Base-by-base conservation (phyloP, 805 yeast genomes). In the Suhomyces kilbournensis region DNA sequence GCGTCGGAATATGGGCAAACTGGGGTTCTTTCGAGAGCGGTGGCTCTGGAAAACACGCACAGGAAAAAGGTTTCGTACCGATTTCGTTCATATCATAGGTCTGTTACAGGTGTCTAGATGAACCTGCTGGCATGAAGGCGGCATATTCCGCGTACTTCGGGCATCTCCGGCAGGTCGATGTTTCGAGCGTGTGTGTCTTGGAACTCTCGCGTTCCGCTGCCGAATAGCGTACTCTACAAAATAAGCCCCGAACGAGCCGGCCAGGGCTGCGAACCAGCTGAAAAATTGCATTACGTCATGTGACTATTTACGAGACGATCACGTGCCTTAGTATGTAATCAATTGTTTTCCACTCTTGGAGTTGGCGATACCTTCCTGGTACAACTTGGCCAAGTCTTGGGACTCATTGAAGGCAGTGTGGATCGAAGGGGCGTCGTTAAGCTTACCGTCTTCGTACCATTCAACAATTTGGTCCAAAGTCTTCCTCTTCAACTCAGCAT, bases 391-490 rank as follows among this genome's bases (percentile, higher is more conserved):
- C 62, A 74, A 69, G 17, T 54, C 57, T 14, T 60, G 61, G 30
- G 46, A 59, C 12, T 54, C 61, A 14, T 49, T 53, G 49, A 57
- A 70, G 47, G 57, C 50, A 30, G 65, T 64, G 51, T 67, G 69
- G 28, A 59, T 48, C 3, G 75, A 66, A n/a, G 75, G 72, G 3
- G 78, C 72, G 52, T 67, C 78, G 4, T 57, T 50, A 53, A 75
- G 67, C 46, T 68, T 57, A 4, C 71, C 77, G n/a, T 64, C 60
- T 56, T 75, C 75, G 57, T 75, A 75, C 78, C 77, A 75, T 42
- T 58, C 64, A 17, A 75, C 67, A 43, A 75, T 68, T 59, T 69
- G 69, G 48, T 63, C 58, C 60, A 75, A 64, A 22, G 77, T 71
- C 48, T 64, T 58, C 46, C 57, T 15, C 64, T 74, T 75, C 65